Evolutionary conservation across 257 asterid species (phyloP), one percentile per base, ranked within the genome.

Genomic region (Penstemon barbatus): DNA sequence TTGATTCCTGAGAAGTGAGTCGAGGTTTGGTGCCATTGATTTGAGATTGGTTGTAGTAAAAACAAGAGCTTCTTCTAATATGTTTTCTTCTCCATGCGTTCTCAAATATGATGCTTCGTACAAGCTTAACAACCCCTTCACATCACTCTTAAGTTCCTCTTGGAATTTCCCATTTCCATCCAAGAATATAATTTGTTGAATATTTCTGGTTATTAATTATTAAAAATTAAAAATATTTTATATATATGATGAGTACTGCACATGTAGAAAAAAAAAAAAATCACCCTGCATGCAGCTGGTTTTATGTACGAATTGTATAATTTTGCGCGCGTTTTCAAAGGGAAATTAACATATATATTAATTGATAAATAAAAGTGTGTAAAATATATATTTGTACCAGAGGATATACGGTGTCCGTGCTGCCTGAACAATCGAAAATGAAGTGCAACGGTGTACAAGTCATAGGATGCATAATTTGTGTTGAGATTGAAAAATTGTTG

Each of bases 361-460:
- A n/a, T n/a, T n/a, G n/a, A n/a, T n/a, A n/a, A 25, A 25, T 25
- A 25, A 25, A 25, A 25, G 33, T 25, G 33, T 25, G 33, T 25
- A n/a, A 25, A 1, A 25, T 25, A 25, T 25, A 25, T 25, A 25
- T 25, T 25, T 40, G 38, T 38, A 69, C 67, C 63, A 12, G 52
- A 61, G 18, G 63, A 11, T 54, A 72, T 51, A 1, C 12, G 57
- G 53, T 50, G 36, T 1, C 79, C 75, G 4, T 75, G 79, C 9
- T 75, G 79, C 75, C 79, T 75, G 68, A 75, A 69, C 6, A 75
- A 25, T 57, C 79, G 60, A 18, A 75, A 75, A 44, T 75, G 68
- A 13, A 75, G 72, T 43, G 72, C 40, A 57, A 52, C 53, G 1
- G 65, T 69, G 62, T 43, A 63, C 58, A 75, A 43, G 63, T 75